Percentiles rank a stretch among this genome's conserved stretches.
Conservation (phyloP, 73 alveolate species). For the Paramecium tetraurelia region DNA sequence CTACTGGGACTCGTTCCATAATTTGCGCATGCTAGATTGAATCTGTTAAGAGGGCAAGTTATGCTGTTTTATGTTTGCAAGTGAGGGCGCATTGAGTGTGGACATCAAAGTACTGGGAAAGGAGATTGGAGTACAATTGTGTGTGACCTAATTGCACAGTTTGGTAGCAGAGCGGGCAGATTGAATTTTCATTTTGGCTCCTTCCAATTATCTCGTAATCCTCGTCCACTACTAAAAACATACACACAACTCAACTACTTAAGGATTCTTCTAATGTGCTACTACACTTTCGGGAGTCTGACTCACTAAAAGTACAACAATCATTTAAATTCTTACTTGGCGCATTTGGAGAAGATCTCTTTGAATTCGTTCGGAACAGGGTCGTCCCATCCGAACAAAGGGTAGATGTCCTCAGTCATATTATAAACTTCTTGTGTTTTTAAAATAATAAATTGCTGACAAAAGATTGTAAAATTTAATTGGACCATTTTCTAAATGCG, state of each 20-base stretch:
- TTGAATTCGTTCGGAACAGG: slow-evolving; percentile 48
- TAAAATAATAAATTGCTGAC: background rate
- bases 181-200: slow-evolving; percentile 24
- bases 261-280: slow-evolving; percentile 8
- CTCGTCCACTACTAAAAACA: slow-evolving; percentile 8
- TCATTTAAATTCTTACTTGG: background rate
- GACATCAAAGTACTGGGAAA: background rate
- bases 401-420: background rate
- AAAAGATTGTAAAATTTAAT: background rate
- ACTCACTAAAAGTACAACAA: background rate
- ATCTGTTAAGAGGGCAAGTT: background rate
- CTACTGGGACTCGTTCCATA: background rate
- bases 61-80: background rate
- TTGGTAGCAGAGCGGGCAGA: slow-evolving; percentile 36
- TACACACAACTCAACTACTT: background rate
- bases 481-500: background rate
- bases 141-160: background rate
- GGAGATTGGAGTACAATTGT: background rate
- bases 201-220: slow-evolving; percentile 36
- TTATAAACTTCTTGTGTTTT: background rate
- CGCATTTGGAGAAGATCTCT: background rate
- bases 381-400: slow-evolving; percentile 16
- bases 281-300: slow-evolving; percentile 34
- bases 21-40: background rate
- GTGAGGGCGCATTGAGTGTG: background rate